Percentiles rank a stretch among this genome's conserved stretches.
phyloP scores from a whole-genome alignment of 257 asterid species.

The Verbena officinalis region DNA sequence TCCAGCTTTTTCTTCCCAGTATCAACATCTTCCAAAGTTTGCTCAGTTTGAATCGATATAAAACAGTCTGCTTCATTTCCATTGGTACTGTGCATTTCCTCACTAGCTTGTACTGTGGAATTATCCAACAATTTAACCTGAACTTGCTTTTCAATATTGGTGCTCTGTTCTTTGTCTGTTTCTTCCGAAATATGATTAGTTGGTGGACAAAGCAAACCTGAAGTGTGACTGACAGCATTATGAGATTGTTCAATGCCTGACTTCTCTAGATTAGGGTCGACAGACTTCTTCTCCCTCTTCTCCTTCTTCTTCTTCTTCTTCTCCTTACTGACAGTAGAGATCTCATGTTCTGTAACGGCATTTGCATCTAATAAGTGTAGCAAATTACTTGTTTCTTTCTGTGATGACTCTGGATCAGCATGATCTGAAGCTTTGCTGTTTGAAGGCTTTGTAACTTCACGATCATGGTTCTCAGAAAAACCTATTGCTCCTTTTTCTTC shows the following conservation, averaged over 20 bases:
- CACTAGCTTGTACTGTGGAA: conserved; percentile 18
- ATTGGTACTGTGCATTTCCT: conserved; percentile 21
- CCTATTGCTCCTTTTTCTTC: conserved; percentile 26
- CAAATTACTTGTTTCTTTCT: conserved; percentile 7
- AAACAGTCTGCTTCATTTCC: conserved; percentile 14
- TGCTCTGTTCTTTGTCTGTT: conserved; percentile 33
- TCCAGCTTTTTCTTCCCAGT: neutral
- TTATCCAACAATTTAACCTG: conserved; percentile 25
- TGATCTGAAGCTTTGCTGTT: conserved; percentile 24
- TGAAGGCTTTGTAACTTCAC: conserved; percentile 25
- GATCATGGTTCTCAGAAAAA: conserved; percentile 21
- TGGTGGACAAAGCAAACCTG: conserved; percentile 21
- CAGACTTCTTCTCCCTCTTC: conserved; percentile 36
- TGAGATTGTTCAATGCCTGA: conserved; percentile 32
- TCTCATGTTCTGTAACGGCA: conserved; percentile 27
- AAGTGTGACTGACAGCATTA: conserved; percentile 29
- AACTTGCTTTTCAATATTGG: conserved; percentile 24
- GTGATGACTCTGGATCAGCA: conserved; percentile 25
- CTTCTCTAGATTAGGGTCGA: conserved; percentile 29
- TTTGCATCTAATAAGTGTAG: conserved; percentile 18
- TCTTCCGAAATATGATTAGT: conserved; percentile 26
- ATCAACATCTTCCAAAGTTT: conserved; percentile 15
- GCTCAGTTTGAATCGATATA: conserved; percentile 19
- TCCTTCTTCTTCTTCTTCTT: conserved; percentile 17
- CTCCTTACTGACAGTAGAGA: conserved; percentile 17